These are phyloP conservation scores for Ganoderma resinaceum DNA, from an alignment of 1,284 basidiomycete genomes.

Conservation along the genomic window DNA sequence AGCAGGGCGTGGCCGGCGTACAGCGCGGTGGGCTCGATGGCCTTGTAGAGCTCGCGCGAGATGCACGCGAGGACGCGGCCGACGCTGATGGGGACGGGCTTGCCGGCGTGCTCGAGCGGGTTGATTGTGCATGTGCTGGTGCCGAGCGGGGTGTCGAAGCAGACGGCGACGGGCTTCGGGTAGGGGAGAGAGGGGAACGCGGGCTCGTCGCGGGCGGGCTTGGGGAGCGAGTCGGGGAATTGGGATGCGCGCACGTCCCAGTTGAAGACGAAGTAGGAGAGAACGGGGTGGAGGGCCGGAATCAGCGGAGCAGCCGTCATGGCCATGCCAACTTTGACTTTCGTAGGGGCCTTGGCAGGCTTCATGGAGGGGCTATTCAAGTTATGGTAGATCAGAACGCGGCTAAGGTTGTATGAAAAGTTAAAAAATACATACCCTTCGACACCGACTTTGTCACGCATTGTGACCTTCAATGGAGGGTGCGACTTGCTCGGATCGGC, in stretches of 20 bases:
- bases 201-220: background rate
- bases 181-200: background rate
- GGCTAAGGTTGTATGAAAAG: background rate
- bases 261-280: background rate
- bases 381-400: background rate
- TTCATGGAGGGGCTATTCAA: background rate
- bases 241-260: background rate
- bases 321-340: background rate
- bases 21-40: background rate
- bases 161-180: background rate
- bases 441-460: background rate
- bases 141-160: background rate
- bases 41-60: background rate
- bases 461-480: background rate
- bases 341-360: background rate
- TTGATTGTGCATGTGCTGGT: background rate
- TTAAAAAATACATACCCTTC: background rate
- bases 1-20: background rate
- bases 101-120: background rate
- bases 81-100: background rate
- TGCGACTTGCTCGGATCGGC: background rate
- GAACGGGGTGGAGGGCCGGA: background rate
- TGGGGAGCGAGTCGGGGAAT: background rate
- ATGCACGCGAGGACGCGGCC: conserved; percentile 1
- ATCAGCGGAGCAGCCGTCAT: background rate